Base-by-base conservation (phyloP, 2,329 filamentous ascomycete genomes). In the Hypoxylon rubiginosum region DNA sequence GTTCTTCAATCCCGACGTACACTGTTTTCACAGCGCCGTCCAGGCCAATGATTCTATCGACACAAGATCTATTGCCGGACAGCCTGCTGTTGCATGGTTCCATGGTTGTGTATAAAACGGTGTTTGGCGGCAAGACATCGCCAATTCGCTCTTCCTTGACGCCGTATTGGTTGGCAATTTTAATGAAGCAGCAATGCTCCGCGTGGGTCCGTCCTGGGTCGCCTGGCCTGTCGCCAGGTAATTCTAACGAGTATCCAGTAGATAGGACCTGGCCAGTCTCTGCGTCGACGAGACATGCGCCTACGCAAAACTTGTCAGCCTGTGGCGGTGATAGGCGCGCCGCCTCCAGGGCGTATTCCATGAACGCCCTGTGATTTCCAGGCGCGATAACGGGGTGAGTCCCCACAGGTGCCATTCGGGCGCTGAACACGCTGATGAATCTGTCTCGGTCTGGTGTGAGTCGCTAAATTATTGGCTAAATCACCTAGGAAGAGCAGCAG, bases 161-260 rank as follows among this genome's bases (percentile, higher is more conserved):
- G 24, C 72, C 68, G 50, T 81, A 67, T 36, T 73, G 58, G 15
- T 82, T 76, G 24, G 79, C 79, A 4, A 82, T 73, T 72, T 83
- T 83, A 68, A 83, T 82, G 64, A 83, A 78, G 72, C 80, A 83
- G 68, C 79, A 81, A 24, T 82, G 79, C 61, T 82, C 81, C 1
- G 80, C 79, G 58, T 83, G 81, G 2, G 79, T 82, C 0, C 71
- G 79, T 0, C 80, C 80, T 0, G 72, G 73, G 45, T 82, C 79
- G 45, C 77, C 79, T 0, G 76, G 77, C 32, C 75, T 71, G 51
- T 82, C 77, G 3, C 75, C 68, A 0, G 77, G 77, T 15, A 80
- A 73, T 67, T 83, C 80, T 7, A 79, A 68, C 0, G 80, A 82
- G 63, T 81, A 83, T 1, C 82, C 81, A 0, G 81, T 81, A 2